Percentiles rank a stretch among this genome's conserved stretches.
Evolutionary conservation across 495 filamentous ascomycete species (phyloP).

Genomic region (Tetracladium setigerum): DNA sequence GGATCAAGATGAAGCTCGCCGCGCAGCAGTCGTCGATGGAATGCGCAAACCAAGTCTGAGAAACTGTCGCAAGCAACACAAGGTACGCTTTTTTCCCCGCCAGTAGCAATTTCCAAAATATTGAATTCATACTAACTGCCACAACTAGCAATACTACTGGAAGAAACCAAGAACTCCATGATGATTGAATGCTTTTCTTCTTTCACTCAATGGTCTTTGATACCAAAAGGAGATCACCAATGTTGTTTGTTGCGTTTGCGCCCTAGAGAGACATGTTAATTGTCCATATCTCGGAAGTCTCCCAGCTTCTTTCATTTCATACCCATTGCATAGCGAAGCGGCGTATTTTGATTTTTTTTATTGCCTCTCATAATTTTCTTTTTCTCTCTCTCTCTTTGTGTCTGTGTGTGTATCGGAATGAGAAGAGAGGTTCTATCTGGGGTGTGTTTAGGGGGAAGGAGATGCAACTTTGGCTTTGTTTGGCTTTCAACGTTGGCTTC

Average conservation of each 20-base stretch:
- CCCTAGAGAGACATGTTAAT: neutral
- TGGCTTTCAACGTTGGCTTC: no score
- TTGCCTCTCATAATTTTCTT: neutral
- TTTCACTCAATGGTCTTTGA: no score
- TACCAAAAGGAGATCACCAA: no score
- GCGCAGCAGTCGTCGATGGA: constrained; percentile 76
- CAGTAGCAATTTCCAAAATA: constrained; percentile 2
- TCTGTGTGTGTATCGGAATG: no score
- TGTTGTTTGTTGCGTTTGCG: no score
- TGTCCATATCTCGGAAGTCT: constrained; percentile 4
- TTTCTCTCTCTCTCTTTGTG: no score
- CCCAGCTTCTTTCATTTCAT: constrained; percentile 4
- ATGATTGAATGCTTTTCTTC: constrained; percentile 3
- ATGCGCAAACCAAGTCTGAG: constrained; percentile 81
- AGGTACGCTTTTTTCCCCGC: constrained; percentile 56
- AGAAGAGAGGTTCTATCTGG: no score
- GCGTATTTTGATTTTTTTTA: constrained; percentile 6
- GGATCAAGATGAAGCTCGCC: constrained; percentile 70
- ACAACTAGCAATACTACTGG: constrained; percentile 86
- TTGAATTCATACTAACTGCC: constrained; percentile 7
- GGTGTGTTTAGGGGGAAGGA: no score
- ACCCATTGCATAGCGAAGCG: constrained; percentile 22
- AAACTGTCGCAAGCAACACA: constrained; percentile 87
- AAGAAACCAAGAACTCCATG: constrained; percentile 59
- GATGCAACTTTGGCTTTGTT: no score